Evolutionary conservation across 192 early-diverging fungal species (phyloP), one percentile per base, ranked within the genome.

Genomic region (Coemansia reversa): DNA sequence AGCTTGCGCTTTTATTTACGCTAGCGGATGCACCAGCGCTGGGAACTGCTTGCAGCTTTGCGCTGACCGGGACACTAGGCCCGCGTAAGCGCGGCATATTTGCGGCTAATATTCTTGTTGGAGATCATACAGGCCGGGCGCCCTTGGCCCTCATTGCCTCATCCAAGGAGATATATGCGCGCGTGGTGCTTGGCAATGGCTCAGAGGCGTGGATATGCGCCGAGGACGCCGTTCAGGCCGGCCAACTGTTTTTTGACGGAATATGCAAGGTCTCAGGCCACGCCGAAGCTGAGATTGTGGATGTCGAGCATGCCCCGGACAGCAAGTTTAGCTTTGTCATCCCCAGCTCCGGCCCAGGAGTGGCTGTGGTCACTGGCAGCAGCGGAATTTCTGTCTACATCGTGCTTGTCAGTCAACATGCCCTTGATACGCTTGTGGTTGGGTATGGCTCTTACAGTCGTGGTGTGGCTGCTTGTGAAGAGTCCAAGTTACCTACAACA

Each of bases 141-240:
- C 52, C 42, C 9, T 33, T 80, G 47, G 25, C 30, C 28, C 57
- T 81, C 24, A 59, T 70, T 8, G 74, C 74, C 27, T 56, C 79
- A 6, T 63, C 79, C 4, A 81, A 81, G 60, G 73, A 75, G 49
- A 70, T 81, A 18, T 81, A 81, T 30, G 60, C 74, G 7, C 74
- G 79, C 1, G 51, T 80, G 16, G 61, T 62, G 12, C 64, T 74
- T 51, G 52, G 24, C 11, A 14, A 4, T 9, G 61, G 50, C 27
- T 55, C 70, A 0, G 79, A 81, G 60, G 69, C 62, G 23, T 81
- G 79, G 79, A 47, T 81, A 28, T 75, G 72, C n/a, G 73, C 79
- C 0, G 74, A 72, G 25, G 79, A 81, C 33, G 32, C 53, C 29
- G 56, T 76, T 5, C 79, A 81, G 52, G 55, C 61, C 19, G 79